Evolutionary conservation across 768 basidiomycete species (phyloP).

Genomic region (Crucibulum laeve): DNA sequence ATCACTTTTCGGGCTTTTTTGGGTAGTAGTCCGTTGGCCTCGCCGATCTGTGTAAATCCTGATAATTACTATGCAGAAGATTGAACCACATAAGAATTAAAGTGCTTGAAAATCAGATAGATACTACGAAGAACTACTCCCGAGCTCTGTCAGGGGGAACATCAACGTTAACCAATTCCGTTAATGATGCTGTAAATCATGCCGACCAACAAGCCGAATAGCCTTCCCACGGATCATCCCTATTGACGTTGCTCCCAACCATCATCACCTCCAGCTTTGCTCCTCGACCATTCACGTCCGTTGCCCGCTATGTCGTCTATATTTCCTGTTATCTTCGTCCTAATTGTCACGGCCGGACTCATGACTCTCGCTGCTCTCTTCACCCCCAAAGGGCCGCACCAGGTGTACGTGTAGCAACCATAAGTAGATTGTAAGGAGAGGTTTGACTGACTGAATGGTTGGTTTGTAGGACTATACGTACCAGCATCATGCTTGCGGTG

Average conservation of each 20-base stretch:
- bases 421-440: neutral
- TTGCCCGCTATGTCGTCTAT: conserved; percentile 56
- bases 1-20: no score
- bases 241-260: neutral
- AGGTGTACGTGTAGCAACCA: conserved; percentile 61
- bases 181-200: no score
- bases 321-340: conserved; percentile 64
- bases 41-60: no score
- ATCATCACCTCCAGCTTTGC: neutral
- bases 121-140: no score
- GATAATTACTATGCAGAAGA: no score
- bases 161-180: no score
- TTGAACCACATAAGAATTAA: no score
- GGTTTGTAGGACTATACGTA: conserved; percentile 69
- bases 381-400: conserved; percentile 83
- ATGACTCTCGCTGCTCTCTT: conserved; percentile 64
- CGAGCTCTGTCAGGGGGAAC: no score
- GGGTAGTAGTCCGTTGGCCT: no score
- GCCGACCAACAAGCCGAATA: no score
- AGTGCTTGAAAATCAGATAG: no score
- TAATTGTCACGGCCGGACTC: conserved; percentile 60
- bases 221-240: no score
- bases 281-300: conserved; percentile 2
- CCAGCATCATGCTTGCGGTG: conserved; percentile 72
- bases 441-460: neutral